Conservation (phyloP, 371 early-diverging fungal species). For the Apophysomyces sp. region DNA sequence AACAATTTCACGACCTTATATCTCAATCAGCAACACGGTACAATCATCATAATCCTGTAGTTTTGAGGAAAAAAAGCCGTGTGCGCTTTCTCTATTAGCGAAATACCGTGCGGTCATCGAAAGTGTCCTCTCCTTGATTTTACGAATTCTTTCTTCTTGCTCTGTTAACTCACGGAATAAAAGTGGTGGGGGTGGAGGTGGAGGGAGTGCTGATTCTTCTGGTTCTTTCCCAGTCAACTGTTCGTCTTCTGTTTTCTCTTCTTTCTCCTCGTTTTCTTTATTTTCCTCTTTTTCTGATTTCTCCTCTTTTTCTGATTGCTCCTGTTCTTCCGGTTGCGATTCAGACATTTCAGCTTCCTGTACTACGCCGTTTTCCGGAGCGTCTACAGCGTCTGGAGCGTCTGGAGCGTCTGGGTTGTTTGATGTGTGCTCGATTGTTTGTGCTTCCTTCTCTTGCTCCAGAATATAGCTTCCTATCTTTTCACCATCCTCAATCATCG, state of each 20-base stretch:
- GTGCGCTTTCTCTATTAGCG: slow-evolving; percentile 48
- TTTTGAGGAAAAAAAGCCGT: slow-evolving; percentile 48
- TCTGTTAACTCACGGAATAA: slow-evolving; percentile 37
- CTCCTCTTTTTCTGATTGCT: slow-evolving; percentile 17
- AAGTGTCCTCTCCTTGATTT: slow-evolving; percentile 42
- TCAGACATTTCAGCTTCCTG: background rate
- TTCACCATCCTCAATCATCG: slow-evolving; percentile 53
- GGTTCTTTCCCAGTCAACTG: background rate
- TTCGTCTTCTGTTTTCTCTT: slow-evolving; percentile 5
- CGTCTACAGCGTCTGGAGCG: background rate
- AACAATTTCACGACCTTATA: slow-evolving; percentile 17
- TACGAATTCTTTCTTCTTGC: slow-evolving; percentile 28
- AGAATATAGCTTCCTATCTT: slow-evolving; percentile 40
- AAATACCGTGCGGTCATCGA: slow-evolving; percentile 46
- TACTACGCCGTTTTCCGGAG: background rate
- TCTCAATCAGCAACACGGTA: slow-evolving; percentile 50
- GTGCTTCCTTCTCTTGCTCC: slow-evolving; percentile 35
- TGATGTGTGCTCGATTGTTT: slow-evolving; percentile 33
- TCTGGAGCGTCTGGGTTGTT: background rate
- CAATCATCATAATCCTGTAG: slow-evolving; percentile 58
- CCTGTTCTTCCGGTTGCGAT: slow-evolving; percentile 8
- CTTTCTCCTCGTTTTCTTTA: slow-evolving; percentile 5
- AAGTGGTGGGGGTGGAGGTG: slow-evolving; percentile 25
- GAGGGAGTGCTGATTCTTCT: background rate
- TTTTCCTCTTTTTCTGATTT: slow-evolving; percentile 3